Conservation (phyloP, 1,284 basidiomycete genomes). For the Puccinia coronata region DNA sequence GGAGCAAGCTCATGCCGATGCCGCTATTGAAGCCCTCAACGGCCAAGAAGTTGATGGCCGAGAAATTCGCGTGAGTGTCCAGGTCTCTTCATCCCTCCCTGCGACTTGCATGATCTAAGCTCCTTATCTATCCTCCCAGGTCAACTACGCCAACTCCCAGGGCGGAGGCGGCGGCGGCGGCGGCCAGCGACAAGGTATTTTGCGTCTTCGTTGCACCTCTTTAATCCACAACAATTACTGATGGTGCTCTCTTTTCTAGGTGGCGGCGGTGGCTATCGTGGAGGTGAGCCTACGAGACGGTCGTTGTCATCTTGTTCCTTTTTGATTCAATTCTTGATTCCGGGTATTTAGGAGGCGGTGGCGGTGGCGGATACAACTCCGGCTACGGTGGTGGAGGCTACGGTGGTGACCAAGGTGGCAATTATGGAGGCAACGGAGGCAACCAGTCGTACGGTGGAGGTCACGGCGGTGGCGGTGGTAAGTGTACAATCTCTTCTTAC, state of each 20-base stretch:
- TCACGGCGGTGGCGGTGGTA: constrained; percentile 38
- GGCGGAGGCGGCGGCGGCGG: constrained; percentile 56
- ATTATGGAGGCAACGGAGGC: constrained; percentile 54
- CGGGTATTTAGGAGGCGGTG: not conserved
- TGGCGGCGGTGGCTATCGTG: constrained; percentile 28
- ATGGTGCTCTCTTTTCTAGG: not conserved
- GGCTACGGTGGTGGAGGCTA: constrained; percentile 20
- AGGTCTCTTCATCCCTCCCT: not conserved
- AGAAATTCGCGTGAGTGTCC: constrained; percentile 65
- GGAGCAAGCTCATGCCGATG: constrained; percentile 70
- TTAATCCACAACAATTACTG: not conserved
- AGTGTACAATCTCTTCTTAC: not conserved
- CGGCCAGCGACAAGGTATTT: constrained; percentile 57
- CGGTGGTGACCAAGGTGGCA: constrained; percentile 6
- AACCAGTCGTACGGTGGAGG: constrained; percentile 15
- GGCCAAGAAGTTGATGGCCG: constrained; percentile 93
- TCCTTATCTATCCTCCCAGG: constrained; percentile 57
- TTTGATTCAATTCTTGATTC: not conserved
- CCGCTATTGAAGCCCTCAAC: constrained; percentile 77
- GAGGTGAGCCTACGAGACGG: constrained; percentile 5
- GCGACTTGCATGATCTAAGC: not conserved
- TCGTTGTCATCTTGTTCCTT: not conserved
- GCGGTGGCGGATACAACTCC: constrained; percentile 23
- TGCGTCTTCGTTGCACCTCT: not conserved
- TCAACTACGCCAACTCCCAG: constrained; percentile 81